Evolutionary conservation across 352 stramenopile species (phyloP), one percentile per base, ranked within the genome.

Genomic region (Labyrinthula sp.): DNA sequence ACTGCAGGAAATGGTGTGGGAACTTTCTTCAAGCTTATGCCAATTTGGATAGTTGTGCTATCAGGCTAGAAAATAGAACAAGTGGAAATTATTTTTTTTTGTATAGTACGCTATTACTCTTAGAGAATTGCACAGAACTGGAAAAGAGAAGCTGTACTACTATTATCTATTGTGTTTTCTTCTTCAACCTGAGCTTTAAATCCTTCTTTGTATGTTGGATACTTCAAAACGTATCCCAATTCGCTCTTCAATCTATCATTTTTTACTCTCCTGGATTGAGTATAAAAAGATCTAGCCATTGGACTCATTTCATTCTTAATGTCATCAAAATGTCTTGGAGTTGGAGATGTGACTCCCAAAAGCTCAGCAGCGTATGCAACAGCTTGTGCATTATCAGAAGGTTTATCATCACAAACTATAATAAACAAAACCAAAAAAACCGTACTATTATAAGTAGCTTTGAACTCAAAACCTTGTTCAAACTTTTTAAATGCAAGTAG

Each of bases 351-450:
- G 0, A 47, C 26, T 12, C 61, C 62, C 38, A 82, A 38, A 9
- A 85, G 41, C 38, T 78, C 66, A 45, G 70, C 79, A 3, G 69
- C 71, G 46, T 71, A 82, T 0, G 70, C 67, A 6, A 65, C 75
- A 8, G 85, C 75, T 40, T 72, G 54, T 33, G 84, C 68, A 0
- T 69, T 64, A 1, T 72, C 75, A 6, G 75, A 73, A 1, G 78
- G 78, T 40, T 78, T 67, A 45, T 87, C 72, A 56, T 90, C 78
- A 6, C 69, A 78, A 14, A 88, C n/a, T n/a, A n/a, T n/a, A n/a
- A n/a, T n/a, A n/a, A n/a, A n/a, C n/a, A n/a, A n/a, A n/a, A n/a
- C n/a, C n/a, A n/a, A n/a, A n/a, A n/a, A n/a, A n/a, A n/a, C n/a
- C n/a, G n/a, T n/a, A n/a, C n/a, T n/a, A n/a, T n/a, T n/a, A n/a